Evolutionary conservation across 176 grass and related monocot species (phyloP).

Genomic region (Oryza meridionalis): DNA sequence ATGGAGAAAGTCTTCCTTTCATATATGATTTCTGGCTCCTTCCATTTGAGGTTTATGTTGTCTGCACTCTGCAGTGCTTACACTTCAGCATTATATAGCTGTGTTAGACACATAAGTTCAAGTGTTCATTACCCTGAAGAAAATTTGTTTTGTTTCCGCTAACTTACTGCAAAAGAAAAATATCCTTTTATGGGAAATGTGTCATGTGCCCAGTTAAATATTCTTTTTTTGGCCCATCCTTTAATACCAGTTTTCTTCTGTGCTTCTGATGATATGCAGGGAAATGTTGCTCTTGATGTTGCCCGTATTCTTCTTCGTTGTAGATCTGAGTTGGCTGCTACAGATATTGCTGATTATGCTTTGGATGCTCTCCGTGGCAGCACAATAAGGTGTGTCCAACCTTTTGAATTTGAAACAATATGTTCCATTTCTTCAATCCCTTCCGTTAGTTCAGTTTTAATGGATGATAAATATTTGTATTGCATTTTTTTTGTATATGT

Average conservation of each 20-base stretch:
- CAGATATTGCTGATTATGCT: conserved; percentile 89
- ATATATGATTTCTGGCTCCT: not conserved
- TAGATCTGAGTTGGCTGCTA: conserved; percentile 70
- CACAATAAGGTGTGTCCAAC: conserved; percentile 65
- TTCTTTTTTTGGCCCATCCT: not conserved
- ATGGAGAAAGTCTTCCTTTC: not conserved
- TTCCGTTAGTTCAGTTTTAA: conserved; percentile 11
- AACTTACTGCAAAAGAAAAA: conserved; percentile 16
- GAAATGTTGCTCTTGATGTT: conserved; percentile 98
- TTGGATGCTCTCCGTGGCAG: conserved; percentile 65
- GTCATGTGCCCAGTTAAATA: not conserved
- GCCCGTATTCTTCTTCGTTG: conserved; percentile 82
- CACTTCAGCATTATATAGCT: not conserved
- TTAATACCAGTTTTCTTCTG: not conserved
- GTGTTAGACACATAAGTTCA: not conserved
- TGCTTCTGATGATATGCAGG: conserved; percentile 49
- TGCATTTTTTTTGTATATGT: conserved; percentile 29
- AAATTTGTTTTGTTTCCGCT: not conserved
- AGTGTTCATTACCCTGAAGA: not conserved
- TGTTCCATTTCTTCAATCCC: conserved; percentile 14
- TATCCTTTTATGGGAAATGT: not conserved
- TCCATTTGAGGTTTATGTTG: not conserved
- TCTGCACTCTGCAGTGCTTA: not conserved
- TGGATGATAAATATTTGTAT: conserved; percentile 26
- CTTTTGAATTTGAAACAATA: not conserved